A percentile compares a stretch with the other conserved stretches of the same genome.
Conservation (phyloP, 2,329 filamentous ascomycete genomes). For the Cladosporium colombiae region DNA sequence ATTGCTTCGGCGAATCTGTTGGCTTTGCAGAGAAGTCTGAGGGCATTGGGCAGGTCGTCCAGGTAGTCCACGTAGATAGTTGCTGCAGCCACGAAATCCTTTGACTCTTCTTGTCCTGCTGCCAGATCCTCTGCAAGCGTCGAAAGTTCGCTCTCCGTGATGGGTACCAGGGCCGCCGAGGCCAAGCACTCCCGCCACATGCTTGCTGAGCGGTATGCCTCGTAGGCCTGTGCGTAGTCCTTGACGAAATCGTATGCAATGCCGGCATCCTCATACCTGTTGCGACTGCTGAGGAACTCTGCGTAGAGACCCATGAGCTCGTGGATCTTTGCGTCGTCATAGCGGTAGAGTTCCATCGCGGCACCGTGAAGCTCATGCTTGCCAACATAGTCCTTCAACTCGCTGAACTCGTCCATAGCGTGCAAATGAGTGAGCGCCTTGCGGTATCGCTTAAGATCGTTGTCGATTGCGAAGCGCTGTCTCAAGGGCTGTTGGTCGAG, state of each 20-base stretch:
- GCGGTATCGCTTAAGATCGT: constrained; percentile 72
- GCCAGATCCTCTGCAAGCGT: constrained; percentile 74
- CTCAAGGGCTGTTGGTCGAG: constrained; percentile 71
- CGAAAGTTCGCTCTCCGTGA: constrained; percentile 61
- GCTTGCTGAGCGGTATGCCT: constrained; percentile 80
- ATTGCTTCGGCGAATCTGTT: constrained; percentile 88
- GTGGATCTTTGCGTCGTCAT: constrained; percentile 67
- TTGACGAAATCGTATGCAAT: constrained; percentile 83
- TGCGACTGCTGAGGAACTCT: constrained; percentile 70
- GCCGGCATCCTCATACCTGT: constrained; percentile 81
- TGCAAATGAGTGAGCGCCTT: constrained; percentile 82
- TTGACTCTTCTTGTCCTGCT: constrained; percentile 77
- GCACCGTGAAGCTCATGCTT: constrained; percentile 78
- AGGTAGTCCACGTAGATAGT: constrained; percentile 82
- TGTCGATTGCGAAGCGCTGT: constrained; percentile 81
- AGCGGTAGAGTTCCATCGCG: constrained; percentile 80
- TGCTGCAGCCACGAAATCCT: constrained; percentile 79
- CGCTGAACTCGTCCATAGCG: constrained; percentile 70
- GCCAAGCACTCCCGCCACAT: constrained; percentile 91
- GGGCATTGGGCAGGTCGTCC: constrained; percentile 66
- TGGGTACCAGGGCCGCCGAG: constrained; percentile 68
- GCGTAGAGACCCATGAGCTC: constrained; percentile 78
- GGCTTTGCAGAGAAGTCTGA: constrained; percentile 80
- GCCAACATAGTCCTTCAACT: constrained; percentile 73
- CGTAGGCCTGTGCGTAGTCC: constrained; percentile 72